Evolutionary conservation across 129 eudicot genomes (phyloP).

Genomic region (Artemisia annua): DNA sequence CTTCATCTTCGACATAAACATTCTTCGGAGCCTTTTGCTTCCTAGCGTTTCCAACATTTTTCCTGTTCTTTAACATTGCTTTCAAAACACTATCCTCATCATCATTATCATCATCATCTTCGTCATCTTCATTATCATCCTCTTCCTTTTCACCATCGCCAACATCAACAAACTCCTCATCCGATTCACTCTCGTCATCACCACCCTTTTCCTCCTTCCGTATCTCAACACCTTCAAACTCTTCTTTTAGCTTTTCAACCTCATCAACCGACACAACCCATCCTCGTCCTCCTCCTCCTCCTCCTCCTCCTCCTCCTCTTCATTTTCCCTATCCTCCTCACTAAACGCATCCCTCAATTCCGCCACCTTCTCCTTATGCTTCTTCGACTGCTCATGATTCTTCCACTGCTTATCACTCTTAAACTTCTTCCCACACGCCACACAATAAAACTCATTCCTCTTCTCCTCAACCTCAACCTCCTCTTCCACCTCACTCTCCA

Average conservation of each 20-base stretch:
- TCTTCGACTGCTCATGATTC: constrained; percentile 96
- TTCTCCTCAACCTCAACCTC: constrained; percentile 48
- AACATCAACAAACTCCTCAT: constrained; percentile 40
- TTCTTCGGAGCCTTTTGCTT: constrained; percentile 31
- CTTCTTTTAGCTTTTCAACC: constrained; percentile 44
- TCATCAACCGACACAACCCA: constrained; percentile 56
- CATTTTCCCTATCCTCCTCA: constrained; percentile 47
- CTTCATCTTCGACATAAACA: constrained; percentile 42
- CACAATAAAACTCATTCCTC: constrained; percentile 78
- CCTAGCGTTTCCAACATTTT: constrained; percentile 29
- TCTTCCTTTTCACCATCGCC: constrained; percentile 25
- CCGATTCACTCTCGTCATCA: constrained; percentile 40
- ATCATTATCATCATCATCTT: neutral
- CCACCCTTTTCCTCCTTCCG: constrained; percentile 15
- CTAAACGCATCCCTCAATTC: constrained; percentile 71
- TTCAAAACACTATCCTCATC: constrained; percentile 37
- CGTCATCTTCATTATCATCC: too few species aligned
- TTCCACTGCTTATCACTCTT: constrained; percentile 97
- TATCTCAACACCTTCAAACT: constrained; percentile 49
- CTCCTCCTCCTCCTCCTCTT: constrained; percentile 25
- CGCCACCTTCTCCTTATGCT: constrained; percentile 90
- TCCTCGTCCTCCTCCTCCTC: constrained; percentile 39
- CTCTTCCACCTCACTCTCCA: constrained; percentile 43
- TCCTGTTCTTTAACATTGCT: constrained; percentile 65
- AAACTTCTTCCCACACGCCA: constrained; percentile 92